Evolutionary conservation across 1,284 basidiomycete genomes (phyloP).

Genomic region (Peniophora sp.): DNA sequence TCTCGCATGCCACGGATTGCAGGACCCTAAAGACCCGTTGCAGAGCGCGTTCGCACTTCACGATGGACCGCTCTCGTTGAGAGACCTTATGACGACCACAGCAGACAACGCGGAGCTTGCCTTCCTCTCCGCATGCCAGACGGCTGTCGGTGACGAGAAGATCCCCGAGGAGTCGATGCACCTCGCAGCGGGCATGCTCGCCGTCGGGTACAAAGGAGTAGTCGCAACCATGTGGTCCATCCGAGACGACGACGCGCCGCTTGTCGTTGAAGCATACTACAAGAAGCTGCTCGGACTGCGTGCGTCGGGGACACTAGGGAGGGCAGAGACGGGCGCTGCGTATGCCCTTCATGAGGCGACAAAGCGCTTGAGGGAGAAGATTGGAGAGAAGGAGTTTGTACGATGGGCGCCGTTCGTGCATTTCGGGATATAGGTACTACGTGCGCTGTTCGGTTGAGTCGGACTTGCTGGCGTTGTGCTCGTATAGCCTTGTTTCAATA

Average conservation of each 20-base stretch:
- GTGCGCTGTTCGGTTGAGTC: no score
- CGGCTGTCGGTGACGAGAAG: neutral
- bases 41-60: neutral
- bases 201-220: slow-evolving; percentile 13
- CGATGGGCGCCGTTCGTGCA: slow-evolving; percentile 1
- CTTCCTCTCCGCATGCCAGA: neutral
- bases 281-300: neutral
- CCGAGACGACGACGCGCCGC: slow-evolving; percentile 8
- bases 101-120: neutral
- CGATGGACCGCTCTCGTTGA: neutral
- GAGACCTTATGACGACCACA: neutral
- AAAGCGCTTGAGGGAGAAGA: neutral
- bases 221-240: slow-evolving; percentile 19
- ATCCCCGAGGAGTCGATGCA: slow-evolving; percentile 15
- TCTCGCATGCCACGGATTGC: neutral
- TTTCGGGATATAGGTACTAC: neutral
- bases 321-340: neutral
- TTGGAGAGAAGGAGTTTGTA: neutral
- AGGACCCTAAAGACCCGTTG: neutral
- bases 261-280: slow-evolving; percentile 9
- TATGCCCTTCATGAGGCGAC: neutral
- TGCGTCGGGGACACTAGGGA: neutral
- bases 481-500: no score
- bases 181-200: slow-evolving; percentile 16
- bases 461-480: no score